Percentiles rank a stretch among this genome's conserved stretches.
Conservation (phyloP, 108 stramenopile species). For the Pinguiococcus pyrenoidosus region DNA sequence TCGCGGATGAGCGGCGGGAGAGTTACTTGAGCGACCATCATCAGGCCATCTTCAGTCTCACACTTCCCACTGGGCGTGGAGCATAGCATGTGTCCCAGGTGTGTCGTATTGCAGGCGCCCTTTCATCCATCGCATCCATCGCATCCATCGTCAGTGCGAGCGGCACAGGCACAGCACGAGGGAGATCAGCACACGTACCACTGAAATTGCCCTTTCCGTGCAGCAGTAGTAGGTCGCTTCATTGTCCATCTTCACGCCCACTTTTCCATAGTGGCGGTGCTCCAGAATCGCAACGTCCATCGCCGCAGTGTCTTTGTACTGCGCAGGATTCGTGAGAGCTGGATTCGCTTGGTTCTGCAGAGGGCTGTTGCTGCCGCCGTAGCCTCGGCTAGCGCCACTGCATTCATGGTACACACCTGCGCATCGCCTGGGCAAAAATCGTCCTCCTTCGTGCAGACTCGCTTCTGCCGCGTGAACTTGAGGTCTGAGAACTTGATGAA, state of each 20-base stretch:
- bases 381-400: conserved; percentile 2
- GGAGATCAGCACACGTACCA: no score
- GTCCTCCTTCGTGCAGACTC: neutral
- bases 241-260: conserved; percentile 1
- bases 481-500: conserved; percentile 5
- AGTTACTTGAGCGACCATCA: no score
- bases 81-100: no score
- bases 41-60: no score
- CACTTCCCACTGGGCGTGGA: no score
- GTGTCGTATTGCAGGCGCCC: neutral
- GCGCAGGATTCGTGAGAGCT: no score
- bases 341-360: neutral
- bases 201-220: neutral
- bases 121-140: no score
- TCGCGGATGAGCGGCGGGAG: no score
- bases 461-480: conserved; percentile 2
- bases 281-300: no score
- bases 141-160: no score
- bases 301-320: no score
- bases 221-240: conserved; percentile 8
- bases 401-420: neutral
- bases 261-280: conserved; percentile 4
- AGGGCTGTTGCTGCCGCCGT: neutral
- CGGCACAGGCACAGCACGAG: no score
- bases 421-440: neutral